Evolutionary conservation across 2,329 filamentous ascomycete genomes (phyloP).

Genomic region (Emericellopsis cladophorae): DNA sequence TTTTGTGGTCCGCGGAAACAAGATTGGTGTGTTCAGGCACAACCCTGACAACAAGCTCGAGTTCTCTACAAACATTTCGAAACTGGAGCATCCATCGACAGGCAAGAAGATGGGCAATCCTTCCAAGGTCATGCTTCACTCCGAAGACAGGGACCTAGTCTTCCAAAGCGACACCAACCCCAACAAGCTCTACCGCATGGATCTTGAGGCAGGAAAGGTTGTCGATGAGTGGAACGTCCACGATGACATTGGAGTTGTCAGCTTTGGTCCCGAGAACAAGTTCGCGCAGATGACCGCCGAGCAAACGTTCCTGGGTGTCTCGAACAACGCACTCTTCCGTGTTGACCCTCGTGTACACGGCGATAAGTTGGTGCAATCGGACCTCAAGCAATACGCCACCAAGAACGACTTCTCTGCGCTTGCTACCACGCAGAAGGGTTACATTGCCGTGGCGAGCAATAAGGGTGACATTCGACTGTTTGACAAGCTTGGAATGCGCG

Average conservation of each 20-base stretch:
- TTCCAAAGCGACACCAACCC: constrained; percentile 74
- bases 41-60: constrained; percentile 84
- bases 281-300: constrained; percentile 95
- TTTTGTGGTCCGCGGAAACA: constrained; percentile 91
- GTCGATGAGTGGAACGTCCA: constrained; percentile 98
- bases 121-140: constrained; percentile 93
- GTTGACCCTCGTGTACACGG: constrained; percentile 84
- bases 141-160: constrained; percentile 81
- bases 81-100: constrained; percentile 63
- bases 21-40: constrained; percentile 98
- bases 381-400: constrained; percentile 90
- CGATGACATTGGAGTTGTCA: constrained; percentile 85
- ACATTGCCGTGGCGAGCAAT: constrained; percentile 92
- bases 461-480: constrained; percentile 97
- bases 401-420: constrained; percentile 97
- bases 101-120: constrained; percentile 80
- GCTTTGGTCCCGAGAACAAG: constrained; percentile 92
- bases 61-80: constrained; percentile 94
- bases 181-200: constrained; percentile 92
- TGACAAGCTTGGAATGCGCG: constrained; percentile 89
- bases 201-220: constrained; percentile 93
- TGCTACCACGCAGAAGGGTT: constrained; percentile 90
- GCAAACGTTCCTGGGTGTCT: constrained; percentile 89
- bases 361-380: constrained; percentile 81
- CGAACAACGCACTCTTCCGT: constrained; percentile 83